Base-by-base conservation (phyloP, 352 stramenopile species). In the Phytophthora cryptogea region DNA sequence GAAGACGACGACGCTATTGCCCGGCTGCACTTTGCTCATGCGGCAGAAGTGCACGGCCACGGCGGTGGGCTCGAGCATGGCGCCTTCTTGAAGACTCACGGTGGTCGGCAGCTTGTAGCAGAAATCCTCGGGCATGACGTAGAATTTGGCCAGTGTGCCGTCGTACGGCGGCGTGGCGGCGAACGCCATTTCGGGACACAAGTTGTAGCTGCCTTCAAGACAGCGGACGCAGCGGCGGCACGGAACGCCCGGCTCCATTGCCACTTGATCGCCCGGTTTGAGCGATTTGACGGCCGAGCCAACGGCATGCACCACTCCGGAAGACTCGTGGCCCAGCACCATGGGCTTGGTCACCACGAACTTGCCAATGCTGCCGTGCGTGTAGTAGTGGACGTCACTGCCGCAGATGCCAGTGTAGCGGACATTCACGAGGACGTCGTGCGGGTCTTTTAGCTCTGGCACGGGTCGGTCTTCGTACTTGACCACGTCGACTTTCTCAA, bases 331-430 rank as follows among this genome's bases (percentile, higher is more conserved):
- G 9, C 64, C 64, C 37, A 72, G 44, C 16, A 68, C 59, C 59
- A 68, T 64, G n/a, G 59, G 53, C 41, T 65, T 56, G 5, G 58
- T 33, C 46, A 72, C 58, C 31, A 72, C 64, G 32, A 48, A 72
- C 52, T 68, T 63, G 52, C 58, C 64, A 48, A 72, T 72, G 33
- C 58, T 43, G 30, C 64, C 52, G 58, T 68, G 52, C n/a, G 47
- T 72, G 64, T 64, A 72, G 59, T 72, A 68, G 52, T 72, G 58
- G 2, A 72, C 41, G 47, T 72, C 58, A 28, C 64, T 72, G 32
- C 58, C 52, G 33, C 64, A 72, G 41, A 72, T 72, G 10, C 64
- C 64, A 8, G 59, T 72, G 58, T 61, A 72, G 41, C 58, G 52
- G 5, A 68, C 64, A 17, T 68, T 64, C 17, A 72, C 52, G 26